Evolutionary conservation across 306 rosid species (phyloP).

Genomic region (Delonix regia): DNA sequence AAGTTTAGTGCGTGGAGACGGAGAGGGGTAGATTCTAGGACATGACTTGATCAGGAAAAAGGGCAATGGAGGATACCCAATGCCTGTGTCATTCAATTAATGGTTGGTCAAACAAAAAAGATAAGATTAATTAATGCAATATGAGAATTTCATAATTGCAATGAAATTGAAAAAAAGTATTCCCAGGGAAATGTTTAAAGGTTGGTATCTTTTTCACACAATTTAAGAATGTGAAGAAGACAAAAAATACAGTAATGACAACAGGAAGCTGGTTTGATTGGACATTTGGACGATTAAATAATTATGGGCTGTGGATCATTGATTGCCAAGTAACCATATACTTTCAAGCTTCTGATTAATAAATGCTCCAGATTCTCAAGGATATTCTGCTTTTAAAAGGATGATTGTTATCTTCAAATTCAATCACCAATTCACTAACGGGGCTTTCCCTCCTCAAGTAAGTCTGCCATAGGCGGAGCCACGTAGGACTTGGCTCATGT

Average conservation of each 20-base stretch:
- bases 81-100: neutral
- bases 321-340: too few relatives aligned
- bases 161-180: neutral
- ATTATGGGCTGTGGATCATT: too few relatives aligned
- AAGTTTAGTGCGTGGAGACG: neutral
- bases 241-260: conserved; percentile 1
- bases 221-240: neutral
- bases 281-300: neutral
- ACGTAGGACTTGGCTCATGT: too few relatives aligned
- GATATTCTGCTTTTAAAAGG: too few relatives aligned
- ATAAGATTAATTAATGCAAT: neutral
- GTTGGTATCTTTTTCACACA: neutral
- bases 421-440: too few relatives aligned
- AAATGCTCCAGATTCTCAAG: too few relatives aligned
- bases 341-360: too few relatives aligned
- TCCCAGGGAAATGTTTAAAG: too few relatives aligned
- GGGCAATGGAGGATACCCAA: neutral
- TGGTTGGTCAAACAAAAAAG: neutral
- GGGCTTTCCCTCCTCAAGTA: too few relatives aligned
- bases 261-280: neutral
- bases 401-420: too few relatives aligned
- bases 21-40: neutral
- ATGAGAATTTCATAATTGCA: neutral
- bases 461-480: too few relatives aligned
- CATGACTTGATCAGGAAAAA: neutral